Evolutionary conservation across 305 asterid genomes (phyloP), one percentile per base, ranked within the genome.

Genomic region (Fraxinus floribunda): DNA sequence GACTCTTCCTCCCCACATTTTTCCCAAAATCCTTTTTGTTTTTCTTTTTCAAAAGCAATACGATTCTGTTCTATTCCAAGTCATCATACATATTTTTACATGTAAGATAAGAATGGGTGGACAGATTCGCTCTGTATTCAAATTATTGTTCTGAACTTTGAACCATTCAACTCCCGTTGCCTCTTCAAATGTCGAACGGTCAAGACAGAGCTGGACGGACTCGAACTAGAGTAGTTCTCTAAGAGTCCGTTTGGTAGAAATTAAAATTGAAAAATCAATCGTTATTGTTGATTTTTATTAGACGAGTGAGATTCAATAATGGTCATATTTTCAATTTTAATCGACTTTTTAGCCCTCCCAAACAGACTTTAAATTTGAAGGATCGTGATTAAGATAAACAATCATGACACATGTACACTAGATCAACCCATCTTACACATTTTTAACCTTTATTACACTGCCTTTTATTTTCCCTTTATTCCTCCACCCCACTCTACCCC

Each of bases 381-480:
- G 15, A 15, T 15, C 18, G 1, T 9, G 3, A 39, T 39, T 8
- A 39, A 0, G 10, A 9, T 39, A 15, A 39, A 39, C 13, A 49
- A 32, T 32, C 34, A 3, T 29, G 32, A 29, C 32, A 29, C 32
- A 2, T 29, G 34, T 32, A 32, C 34, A 32, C 34, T 3, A 32
- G 4, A 32, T 49, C 60, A 1, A 49, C 6, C 7, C 1, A 4
- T 13, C 9, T 7, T 0, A 52, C 62, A n/a, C 36, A 1, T 18
- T 32, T 70, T 70, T 70, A 70, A 30, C 76, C 24, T 70, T 29
- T 70, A 18, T 29, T 70, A 18, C 76, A 29, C 22, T 38, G 8
- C 26, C 35, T 44, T 20, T 75, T 55, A 80, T 32, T 49, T 71
- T 46, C 78, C 83, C 83, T 66, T 84, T 82, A 79, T 76, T 32